A percentile compares a stretch with the other conserved stretches of the same genome.
phyloP scores from a whole-genome alignment of 768 basidiomycete species.

The Amanita polypyramis region DNA sequence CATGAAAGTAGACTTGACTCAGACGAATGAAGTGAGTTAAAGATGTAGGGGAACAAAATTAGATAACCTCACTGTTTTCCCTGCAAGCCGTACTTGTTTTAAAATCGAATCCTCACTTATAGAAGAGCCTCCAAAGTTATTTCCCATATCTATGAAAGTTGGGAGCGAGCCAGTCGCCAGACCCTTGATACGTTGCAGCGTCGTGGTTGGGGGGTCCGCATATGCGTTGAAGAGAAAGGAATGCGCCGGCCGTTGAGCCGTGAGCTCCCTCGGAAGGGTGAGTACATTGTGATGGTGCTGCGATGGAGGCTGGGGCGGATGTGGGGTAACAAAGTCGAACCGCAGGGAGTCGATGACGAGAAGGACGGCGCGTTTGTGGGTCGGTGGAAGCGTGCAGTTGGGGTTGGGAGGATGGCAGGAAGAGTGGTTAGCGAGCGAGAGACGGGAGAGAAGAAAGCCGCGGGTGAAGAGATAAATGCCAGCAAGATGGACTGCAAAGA shows the following conservation, averaged over 20 bases:
- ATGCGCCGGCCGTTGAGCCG: constrained; percentile 46
- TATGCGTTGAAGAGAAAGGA: constrained; percentile 86
- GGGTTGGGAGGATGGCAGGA: constrained; percentile 23
- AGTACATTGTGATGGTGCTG: constrained; percentile 76
- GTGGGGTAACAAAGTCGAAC: constrained; percentile 82
- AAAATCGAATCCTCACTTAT: constrained; percentile 86
- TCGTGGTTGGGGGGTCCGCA: constrained; percentile 92
- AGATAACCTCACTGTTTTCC: constrained; percentile 43
- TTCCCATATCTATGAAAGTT: constrained; percentile 91
- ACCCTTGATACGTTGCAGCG: constrained; percentile 90
- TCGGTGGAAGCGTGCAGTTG: constrained; percentile 41
- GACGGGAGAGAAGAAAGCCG: constrained; percentile 81
- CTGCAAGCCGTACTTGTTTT: constrained; percentile 51
- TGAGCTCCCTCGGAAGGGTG: constrained; percentile 67
- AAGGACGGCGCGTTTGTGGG: constrained; percentile 72
- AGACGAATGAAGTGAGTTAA: constrained; percentile 1
- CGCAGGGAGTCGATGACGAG: constrained; percentile 89
- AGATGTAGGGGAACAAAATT: not conserved
- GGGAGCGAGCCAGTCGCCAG: constrained; percentile 92
- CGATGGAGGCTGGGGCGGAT: constrained; percentile 51
- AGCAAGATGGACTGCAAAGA: constrained; percentile 57
- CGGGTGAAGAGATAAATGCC: constrained; percentile 86
- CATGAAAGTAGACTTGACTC: constrained; percentile 70
- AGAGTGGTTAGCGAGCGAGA: constrained; percentile 53
- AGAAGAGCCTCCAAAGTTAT: constrained; percentile 81